These are phyloP conservation scores for Carex myosuroides DNA, from an alignment of 176 grass and related monocot species.

Conservation along the genomic window DNA sequence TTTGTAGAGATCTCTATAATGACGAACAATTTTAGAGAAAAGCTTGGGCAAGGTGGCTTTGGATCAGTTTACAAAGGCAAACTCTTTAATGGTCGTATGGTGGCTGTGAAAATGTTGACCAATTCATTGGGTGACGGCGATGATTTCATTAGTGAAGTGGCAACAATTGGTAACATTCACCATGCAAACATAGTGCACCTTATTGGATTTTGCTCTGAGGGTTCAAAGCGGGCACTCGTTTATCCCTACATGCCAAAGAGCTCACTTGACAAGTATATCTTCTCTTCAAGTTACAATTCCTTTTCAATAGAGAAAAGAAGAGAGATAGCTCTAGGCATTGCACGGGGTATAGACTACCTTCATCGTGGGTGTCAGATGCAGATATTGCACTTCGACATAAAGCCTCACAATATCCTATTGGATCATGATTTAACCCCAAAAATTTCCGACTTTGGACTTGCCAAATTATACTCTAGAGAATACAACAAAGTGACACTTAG, in stretches of 20 bases:
- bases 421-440: slow-evolving; percentile 38
- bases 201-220: slow-evolving; percentile 54
- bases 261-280: slow-evolving; percentile 58
- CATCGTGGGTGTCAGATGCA: slow-evolving; percentile 50
- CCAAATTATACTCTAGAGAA: slow-evolving; percentile 41
- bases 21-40: no score
- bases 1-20: no score
- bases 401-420: slow-evolving; percentile 61
- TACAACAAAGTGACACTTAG: slow-evolving; percentile 47
- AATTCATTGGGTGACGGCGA: slow-evolving; percentile 24
- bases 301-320: slow-evolving; percentile 32
- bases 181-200: slow-evolving; percentile 57
- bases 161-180: slow-evolving; percentile 41
- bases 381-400: slow-evolving; percentile 85
- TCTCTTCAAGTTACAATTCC: background rate
- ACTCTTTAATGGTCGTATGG: background rate
- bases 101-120: slow-evolving; percentile 50
- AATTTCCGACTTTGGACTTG: slow-evolving; percentile 60
- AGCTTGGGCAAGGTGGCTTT: background rate
- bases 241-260: slow-evolving; percentile 61
- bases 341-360: slow-evolving; percentile 57
- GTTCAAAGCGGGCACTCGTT: slow-evolving; percentile 44
- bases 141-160: slow-evolving; percentile 59
- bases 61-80: slow-evolving; percentile 35
- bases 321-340: slow-evolving; percentile 41